Evolutionary conservation across 2,329 filamentous ascomycete species (phyloP).

Genomic region (Venturia effusa): DNA sequence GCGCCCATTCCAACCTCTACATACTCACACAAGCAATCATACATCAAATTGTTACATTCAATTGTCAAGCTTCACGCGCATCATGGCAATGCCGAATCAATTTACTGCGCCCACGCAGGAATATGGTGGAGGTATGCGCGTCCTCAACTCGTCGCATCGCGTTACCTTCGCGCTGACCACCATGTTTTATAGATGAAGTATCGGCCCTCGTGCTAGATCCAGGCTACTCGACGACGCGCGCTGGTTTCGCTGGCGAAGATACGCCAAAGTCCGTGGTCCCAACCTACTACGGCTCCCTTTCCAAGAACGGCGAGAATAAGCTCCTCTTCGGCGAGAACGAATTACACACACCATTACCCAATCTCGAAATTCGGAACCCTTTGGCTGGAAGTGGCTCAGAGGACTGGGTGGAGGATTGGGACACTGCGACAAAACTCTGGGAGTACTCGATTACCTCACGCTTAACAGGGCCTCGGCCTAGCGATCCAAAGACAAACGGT

Average conservation of each 20-base stretch:
- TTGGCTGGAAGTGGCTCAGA: conserved; percentile 67
- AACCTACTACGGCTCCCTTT: conserved; percentile 64
- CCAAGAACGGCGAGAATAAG: conserved; percentile 42
- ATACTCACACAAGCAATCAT: neutral
- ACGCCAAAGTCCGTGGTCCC: conserved; percentile 88
- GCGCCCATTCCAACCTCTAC: neutral
- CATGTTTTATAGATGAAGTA: conserved; percentile 66
- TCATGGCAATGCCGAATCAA: conserved; percentile 11
- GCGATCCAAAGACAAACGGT: conserved; percentile 63
- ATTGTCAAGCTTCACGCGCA: neutral
- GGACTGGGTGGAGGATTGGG: conserved; percentile 82
- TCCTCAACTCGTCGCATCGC: neutral
- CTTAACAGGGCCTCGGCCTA: conserved; percentile 65
- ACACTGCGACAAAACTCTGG: conserved; percentile 79
- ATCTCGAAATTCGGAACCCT: conserved; percentile 81
- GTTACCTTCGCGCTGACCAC: conserved; percentile 1
- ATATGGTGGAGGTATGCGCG: conserved; percentile 12
- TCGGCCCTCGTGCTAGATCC: conserved; percentile 94
- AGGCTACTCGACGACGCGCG: conserved; percentile 81
- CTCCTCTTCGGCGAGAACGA: conserved; percentile 81
- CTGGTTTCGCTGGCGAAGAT: conserved; percentile 96
- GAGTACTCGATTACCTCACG: conserved; percentile 85
- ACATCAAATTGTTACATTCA: neutral
- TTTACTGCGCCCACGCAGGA: conserved; percentile 10
- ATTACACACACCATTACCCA: conserved; percentile 63